Evolutionary conservation across 441 rosid species (phyloP).

Genomic region (Gossypium aridum): DNA sequence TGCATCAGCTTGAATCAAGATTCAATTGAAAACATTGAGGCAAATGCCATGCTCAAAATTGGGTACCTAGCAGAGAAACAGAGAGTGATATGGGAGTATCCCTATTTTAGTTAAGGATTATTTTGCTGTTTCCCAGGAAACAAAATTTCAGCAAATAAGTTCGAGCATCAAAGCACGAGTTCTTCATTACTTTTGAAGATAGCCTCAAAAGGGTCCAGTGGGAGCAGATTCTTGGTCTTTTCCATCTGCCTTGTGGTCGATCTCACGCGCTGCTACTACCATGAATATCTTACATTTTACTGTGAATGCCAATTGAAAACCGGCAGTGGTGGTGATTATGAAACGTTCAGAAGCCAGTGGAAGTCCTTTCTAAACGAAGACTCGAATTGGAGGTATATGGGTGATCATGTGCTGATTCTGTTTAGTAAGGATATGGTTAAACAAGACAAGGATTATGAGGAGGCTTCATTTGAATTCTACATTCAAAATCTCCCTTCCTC

Average conservation of each 20-base stretch:
- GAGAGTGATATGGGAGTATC: too few species aligned
- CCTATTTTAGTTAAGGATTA: rapidly evolving
- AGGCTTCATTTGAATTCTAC: neutral
- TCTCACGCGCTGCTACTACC: neutral
- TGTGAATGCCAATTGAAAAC: neutral
- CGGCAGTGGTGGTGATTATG: neutral
- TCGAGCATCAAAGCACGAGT: too few species aligned
- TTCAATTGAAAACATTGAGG: too few species aligned
- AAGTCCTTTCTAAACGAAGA: neutral
- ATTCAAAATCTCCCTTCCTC: neutral
- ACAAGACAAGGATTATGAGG: neutral
- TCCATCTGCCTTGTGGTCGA: neutral
- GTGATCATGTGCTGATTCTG: neutral
- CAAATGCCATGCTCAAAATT: too few species aligned
- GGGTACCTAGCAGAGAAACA: neutral
- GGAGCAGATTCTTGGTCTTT: neutral
- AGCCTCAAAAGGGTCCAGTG: too few species aligned
- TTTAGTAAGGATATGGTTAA: neutral
- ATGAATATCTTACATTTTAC: neutral
- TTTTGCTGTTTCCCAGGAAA: neutral
- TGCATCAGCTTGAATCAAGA: neutral
- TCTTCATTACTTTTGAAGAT: too few species aligned
- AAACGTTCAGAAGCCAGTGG: neutral
- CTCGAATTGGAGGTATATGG: neutral
- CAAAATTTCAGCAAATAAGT: too few species aligned